Conservation (phyloP, 2,329 filamentous ascomycete species). For the Pleoardoris graminearum region DNA sequence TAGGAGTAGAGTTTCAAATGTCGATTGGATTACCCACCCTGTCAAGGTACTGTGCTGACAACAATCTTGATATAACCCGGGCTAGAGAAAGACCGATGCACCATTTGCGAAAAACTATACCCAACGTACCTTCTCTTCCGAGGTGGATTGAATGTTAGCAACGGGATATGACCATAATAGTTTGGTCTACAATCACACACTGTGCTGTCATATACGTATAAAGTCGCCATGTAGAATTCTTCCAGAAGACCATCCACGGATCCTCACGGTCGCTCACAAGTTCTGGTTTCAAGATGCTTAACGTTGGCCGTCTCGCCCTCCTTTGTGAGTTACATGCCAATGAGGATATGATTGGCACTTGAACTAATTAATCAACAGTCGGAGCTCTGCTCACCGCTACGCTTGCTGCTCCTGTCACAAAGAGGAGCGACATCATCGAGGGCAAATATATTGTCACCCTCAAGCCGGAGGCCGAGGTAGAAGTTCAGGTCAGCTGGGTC, state of each 20-base stretch:
- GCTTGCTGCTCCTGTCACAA: constrained; percentile 20
- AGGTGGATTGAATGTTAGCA: constrained; percentile 1
- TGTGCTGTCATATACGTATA: background rate
- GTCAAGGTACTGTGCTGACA: background rate
- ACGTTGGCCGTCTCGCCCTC: constrained; percentile 1
- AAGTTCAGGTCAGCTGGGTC: constrained; percentile 40
- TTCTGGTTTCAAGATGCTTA: background rate
- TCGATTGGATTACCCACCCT: background rate
- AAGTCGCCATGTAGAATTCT: background rate
- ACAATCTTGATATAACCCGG: background rate
- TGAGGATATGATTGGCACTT: too few relatives aligned
- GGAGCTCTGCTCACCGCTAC: constrained; percentile 10
- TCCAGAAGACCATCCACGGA: background rate
- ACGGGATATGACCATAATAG: too few relatives aligned
- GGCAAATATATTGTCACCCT: constrained; percentile 32
- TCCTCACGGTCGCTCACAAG: background rate
- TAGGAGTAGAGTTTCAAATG: background rate
- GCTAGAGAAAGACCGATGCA: background rate
- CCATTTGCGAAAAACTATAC: background rate
- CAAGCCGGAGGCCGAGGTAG: constrained; percentile 27
- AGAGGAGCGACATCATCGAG: constrained; percentile 19
- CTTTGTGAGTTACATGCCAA: background rate
- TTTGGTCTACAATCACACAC: too few relatives aligned
- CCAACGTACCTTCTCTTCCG: constrained; percentile 3
- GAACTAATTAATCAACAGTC: background rate